Percentiles rank a stretch among this genome's conserved stretches.
Conservation (phyloP, 164 flowering plant genomes). For the Buxus sempervirens region DNA sequence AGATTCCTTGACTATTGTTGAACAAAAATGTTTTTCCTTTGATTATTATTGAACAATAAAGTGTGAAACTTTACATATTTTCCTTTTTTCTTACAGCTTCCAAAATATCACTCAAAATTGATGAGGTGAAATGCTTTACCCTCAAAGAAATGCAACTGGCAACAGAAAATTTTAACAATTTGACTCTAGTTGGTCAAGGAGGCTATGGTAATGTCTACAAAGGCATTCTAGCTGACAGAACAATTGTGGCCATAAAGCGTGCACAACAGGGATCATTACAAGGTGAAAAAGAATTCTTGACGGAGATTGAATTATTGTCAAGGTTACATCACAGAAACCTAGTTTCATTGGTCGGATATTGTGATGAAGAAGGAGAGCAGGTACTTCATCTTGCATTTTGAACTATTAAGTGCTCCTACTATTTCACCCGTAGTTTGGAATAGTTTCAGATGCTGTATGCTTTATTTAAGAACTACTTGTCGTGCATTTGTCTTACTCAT, state of each 20-base stretch:
- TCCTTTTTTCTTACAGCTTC: constrained; percentile 5
- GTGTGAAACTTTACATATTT: not conserved
- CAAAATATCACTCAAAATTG: constrained; percentile 14
- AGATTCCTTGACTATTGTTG: not conserved
- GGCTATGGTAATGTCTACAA: constrained; percentile 32
- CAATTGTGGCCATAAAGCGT: constrained; percentile 28
- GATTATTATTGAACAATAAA: too few species aligned
- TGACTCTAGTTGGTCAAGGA: constrained; percentile 26
- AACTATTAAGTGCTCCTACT: not conserved
- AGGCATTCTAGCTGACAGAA: constrained; percentile 22
- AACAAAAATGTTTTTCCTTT: too few species aligned
- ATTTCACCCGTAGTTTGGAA: not conserved
- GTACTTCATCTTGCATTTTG: not conserved
- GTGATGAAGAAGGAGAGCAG: constrained; percentile 33
- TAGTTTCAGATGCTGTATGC: not conserved
- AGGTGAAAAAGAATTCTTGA: constrained; percentile 26
- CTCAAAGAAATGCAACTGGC: constrained; percentile 20
- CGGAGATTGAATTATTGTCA: constrained; percentile 26
- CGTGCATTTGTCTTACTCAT: not conserved
- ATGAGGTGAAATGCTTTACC: constrained; percentile 22
- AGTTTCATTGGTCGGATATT: constrained; percentile 29
- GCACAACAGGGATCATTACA: constrained; percentile 28
- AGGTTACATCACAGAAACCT: constrained; percentile 29
- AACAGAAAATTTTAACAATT: constrained; percentile 17
- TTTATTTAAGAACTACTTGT: too few species aligned